Evolutionary conservation across 805 yeast species (phyloP), one percentile per base, ranked within the genome.

Genomic region (Yarrowia bubula): DNA sequence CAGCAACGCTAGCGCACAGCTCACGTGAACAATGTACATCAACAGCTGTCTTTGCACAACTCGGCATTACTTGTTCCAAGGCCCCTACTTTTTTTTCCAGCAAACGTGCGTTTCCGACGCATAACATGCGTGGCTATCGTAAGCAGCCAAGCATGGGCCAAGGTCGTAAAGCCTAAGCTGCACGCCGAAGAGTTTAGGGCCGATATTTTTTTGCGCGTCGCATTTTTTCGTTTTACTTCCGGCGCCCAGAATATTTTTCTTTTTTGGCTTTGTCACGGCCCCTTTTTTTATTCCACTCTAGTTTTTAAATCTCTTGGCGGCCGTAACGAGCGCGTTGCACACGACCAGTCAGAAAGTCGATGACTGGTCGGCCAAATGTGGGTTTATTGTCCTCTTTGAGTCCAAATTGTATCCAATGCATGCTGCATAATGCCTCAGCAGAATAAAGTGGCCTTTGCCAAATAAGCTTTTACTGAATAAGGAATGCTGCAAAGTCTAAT

Each of bases 21-120:
- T 14, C 51, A 46, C 51, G 51, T 46, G 51, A 46, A 46, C 22
- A 31, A 9, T 8, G 51, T 15, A 46, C 51, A 14, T 44, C 10
- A 42, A 17, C 47, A 13, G 47, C 35, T 8, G 35, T 44, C 35
- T 28, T 28, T 44, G 15, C 28, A 22, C 28, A 3, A 22, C 28
- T 22, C 28, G 28, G 28, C 28, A 22, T 22, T 22, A 22, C 28
- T 22, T 22, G 4, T 22, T 22, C 5, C 28, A 22, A 22, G 28
- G 28, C 28, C 28, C 28, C 28, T 22, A 22, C 28, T 22, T 22
- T 22, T 22, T n/a, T 22, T 22, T 22, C 28, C 5, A 22, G 28
- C 28, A 22, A 22, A 22, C 28, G 41, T 48, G 53, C 53, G 53
- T 48, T 48, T 48, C 53, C 53, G 53, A 48, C 31, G 55, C 55